phyloP scores from a whole-genome alignment of 805 yeast species.

The Metschnikowia proteae region DNA sequence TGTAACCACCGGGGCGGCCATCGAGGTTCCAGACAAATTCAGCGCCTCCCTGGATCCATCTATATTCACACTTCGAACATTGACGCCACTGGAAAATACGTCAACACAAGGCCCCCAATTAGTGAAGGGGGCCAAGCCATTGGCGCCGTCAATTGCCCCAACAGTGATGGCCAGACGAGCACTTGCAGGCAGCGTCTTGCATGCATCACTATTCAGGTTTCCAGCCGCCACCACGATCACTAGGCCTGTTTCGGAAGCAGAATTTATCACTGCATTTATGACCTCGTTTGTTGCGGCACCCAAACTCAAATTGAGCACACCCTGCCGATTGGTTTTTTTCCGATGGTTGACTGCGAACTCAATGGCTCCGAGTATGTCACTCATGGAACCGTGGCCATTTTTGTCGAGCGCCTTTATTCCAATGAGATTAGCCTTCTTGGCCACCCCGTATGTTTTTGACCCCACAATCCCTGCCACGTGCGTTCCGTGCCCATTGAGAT shows the following conservation, averaged over 20 bases:
- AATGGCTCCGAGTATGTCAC: conserved; percentile 61
- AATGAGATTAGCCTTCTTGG: conserved; percentile 38
- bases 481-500: conserved; percentile 54
- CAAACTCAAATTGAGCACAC: conserved; percentile 76
- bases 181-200: conserved; percentile 83
- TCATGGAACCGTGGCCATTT: conserved; percentile 66
- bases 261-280: conserved; percentile 70
- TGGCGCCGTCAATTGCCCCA: conserved; percentile 77
- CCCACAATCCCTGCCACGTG: conserved; percentile 55
- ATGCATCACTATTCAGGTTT: conserved; percentile 72
- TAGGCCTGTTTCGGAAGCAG: conserved; percentile 70
- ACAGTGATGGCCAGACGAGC: conserved; percentile 70
- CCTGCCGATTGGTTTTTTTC: conserved; percentile 27
- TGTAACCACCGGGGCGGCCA: conserved; percentile 18
- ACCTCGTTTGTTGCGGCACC: conserved; percentile 69
- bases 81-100: conserved; percentile 77
- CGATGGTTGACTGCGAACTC: conserved; percentile 66
- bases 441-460: conserved; percentile 49
- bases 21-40: conserved; percentile 16
- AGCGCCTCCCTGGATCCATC: conserved; percentile 16
- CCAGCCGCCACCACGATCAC: conserved; percentile 85
- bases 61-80: conserved; percentile 54
- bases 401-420: conserved; percentile 73
- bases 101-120: conserved; percentile 94
- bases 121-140: conserved; percentile 71